Evolutionary conservation across 2,329 filamentous ascomycete genomes (phyloP), one percentile per base, ranked within the genome.

Genomic region (Alternaria gansuensis): DNA sequence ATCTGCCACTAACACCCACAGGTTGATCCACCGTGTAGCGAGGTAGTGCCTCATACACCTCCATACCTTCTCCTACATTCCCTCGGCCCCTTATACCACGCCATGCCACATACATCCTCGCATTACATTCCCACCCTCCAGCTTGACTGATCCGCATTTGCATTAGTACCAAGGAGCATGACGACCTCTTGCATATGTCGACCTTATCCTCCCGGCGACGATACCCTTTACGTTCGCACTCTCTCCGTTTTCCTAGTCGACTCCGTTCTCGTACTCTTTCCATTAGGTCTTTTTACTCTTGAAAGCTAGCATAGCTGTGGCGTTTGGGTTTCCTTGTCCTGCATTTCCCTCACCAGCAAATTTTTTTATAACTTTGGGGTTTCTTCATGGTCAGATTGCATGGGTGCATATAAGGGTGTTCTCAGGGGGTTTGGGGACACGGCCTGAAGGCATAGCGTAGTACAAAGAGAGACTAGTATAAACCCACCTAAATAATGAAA

Each of bases 21-120:
- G 69, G 65, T 65, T 71, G 64, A 70, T 71, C 52, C 67, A 71
- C 44, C 67, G 69, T 63, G 69, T 71, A 40, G 69, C 69, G 54
- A 70, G 69, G 67, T 71, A 71, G 65, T 67, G 68, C 51, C 60
- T 60, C 51, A 28, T 34, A 41, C 40, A 53, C 41, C 45, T 21
- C 26, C 50, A 51, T 44, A 51, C 49, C 26, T 46, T 48, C 31
- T 37, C 33, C 44, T 11, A 31, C 31, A 46, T 57, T 54, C 49
- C 28, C 36, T 33, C 26, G 52, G 23, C 51, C 58, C 48, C 34
- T 50, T 37, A 41, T 17, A 17, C 17, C 17, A 17, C 17, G 17
- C 40, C 45, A 34, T 36, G 41, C 53, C 44, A 48, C 17, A 21
- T 53, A 34, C 51, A 50, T 39, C 29, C 45, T 48, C 51, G 24